phyloP scores from a whole-genome alignment of 2,329 filamentous ascomycete species.

The Fusarium sp. region DNA sequence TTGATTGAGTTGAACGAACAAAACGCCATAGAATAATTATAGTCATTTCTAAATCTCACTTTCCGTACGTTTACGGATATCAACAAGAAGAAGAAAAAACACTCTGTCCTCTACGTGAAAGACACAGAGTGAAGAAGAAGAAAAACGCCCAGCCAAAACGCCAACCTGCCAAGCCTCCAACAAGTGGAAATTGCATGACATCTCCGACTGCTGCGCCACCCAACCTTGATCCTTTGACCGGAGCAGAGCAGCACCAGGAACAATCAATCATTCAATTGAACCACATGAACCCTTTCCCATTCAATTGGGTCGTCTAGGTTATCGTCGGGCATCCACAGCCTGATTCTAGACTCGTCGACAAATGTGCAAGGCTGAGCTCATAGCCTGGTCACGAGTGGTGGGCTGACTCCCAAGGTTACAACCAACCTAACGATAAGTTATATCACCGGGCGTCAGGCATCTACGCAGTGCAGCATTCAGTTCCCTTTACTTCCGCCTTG shows the following conservation, averaged over 20 bases:
- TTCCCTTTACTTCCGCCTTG: constrained; percentile 4
- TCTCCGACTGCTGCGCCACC: constrained; percentile 23
- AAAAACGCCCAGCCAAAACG: constrained; percentile 2
- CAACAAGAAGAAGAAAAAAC: not conserved
- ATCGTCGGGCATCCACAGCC: not conserved
- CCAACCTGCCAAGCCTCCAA: constrained; percentile 16
- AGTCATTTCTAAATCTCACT: not conserved
- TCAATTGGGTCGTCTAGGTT: not conserved
- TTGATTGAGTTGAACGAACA: not conserved
- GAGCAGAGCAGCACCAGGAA: constrained; percentile 2
- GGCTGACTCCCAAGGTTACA: constrained; percentile 13
- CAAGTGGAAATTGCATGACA: constrained; percentile 14
- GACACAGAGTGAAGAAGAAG: not conserved
- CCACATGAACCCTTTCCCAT: not conserved
- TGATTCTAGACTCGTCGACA: not conserved
- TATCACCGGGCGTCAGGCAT: constrained; percentile 15
- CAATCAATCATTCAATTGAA: constrained; percentile 24
- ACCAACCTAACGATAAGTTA: not conserved
- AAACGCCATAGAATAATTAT: not conserved
- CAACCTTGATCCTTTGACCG: not conserved
- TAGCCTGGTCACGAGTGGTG: not conserved
- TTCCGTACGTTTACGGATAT: not conserved
- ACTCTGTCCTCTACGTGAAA: not conserved
- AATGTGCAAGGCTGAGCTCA: constrained; percentile 27
- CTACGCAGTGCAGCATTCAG: not conserved